Evolutionary conservation across 345 rosid genomes (phyloP), one percentile per base, ranked within the genome.

Genomic region (Salix suchowensis): DNA sequence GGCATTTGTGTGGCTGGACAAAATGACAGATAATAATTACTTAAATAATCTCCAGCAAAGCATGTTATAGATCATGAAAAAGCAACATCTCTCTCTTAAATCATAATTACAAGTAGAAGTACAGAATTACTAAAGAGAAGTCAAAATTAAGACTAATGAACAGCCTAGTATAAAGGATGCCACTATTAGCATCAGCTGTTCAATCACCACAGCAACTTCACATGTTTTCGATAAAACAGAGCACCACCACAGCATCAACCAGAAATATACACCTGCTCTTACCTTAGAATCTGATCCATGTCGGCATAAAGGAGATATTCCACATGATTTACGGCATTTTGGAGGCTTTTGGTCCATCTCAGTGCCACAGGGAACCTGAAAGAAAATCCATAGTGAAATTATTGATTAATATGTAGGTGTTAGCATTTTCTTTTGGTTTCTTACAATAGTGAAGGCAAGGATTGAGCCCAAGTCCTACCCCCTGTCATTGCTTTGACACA

Each of bases 351-450:
- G 97, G 73, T 88, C 85, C 88, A 76, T 88, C 86, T 95, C 97
- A 42, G 94, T 88, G 73, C 98, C 98, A 83, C 98, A 95, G n/a
- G 98, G 97, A 84, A 95, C 98, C 97, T 95, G 77, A 68, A 40
- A 78, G 73, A 77, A 81, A 79, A 64, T 69, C 78, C 65, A 76
- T 26, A 40, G 48, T 19, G 67, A 28, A 26, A 74, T 44, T 44
- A 74, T 15, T 46, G 19, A 48, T 62, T 32, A 46, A 62, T 26
- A 28, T 34, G 15, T 30, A 24, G 21, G 74, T 68, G 55, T 37
- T 52, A 67, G 46, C 19, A 70, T 46, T 14, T 46, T 46, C 50
- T 14, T 46, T 13, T 3, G 50, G 50, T 46, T 46, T 46, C 50
- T 46, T 46, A 4, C 16, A 14, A 46, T 46, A 11, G 50, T 4